Evolutionary conservation across 2,329 filamentous ascomycete species (phyloP).

Genomic region (Stagonosporopsis chrysanthemi): DNA sequence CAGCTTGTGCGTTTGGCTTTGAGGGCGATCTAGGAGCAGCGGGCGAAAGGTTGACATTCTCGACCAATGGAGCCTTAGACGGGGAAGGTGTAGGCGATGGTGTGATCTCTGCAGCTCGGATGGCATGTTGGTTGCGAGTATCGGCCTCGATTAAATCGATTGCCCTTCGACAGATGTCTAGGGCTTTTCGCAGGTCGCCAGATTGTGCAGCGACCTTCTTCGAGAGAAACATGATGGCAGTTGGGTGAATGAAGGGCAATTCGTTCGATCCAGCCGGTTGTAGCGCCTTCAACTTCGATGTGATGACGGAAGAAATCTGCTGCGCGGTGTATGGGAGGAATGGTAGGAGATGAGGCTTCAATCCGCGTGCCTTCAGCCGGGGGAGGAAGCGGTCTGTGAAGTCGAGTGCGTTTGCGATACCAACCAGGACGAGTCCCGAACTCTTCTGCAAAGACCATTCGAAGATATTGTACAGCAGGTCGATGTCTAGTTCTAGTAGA

Average conservation of each 20-base stretch:
- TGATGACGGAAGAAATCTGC: slow-evolving; percentile 89
- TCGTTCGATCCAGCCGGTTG: slow-evolving; percentile 67
- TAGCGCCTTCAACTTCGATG: slow-evolving; percentile 78
- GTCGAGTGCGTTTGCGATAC: slow-evolving; percentile 95
- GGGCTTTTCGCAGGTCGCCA: slow-evolving; percentile 91
- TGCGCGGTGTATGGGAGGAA: slow-evolving; percentile 90
- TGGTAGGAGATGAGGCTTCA: slow-evolving; percentile 87
- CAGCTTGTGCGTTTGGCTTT: slow-evolving; percentile 42
- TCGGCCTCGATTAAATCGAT: slow-evolving; percentile 90
- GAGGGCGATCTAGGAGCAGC: slow-evolving; percentile 50
- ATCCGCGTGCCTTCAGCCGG: slow-evolving; percentile 87
- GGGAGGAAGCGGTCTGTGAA: slow-evolving; percentile 94
- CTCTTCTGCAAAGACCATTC: slow-evolving; percentile 89
- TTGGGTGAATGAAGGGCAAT: slow-evolving; percentile 90
- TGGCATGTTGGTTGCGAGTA: slow-evolving; percentile 75
- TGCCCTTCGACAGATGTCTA: slow-evolving; percentile 89
- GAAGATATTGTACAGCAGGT: slow-evolving; percentile 91
- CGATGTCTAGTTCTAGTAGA: slow-evolving; percentile 85
- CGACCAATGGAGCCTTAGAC: slow-evolving; percentile 77
- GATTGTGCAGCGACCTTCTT: slow-evolving; percentile 95
- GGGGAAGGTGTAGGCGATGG: slow-evolving; percentile 64
- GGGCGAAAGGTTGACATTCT: slow-evolving; percentile 78
- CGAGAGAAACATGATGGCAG: slow-evolving; percentile 90
- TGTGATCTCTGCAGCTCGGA: slow-evolving; percentile 59
- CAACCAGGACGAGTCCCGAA: slow-evolving; percentile 83